Evolutionary conservation across 306 rosid genomes (phyloP).

Genomic region (Arachis stenosperma): DNA sequence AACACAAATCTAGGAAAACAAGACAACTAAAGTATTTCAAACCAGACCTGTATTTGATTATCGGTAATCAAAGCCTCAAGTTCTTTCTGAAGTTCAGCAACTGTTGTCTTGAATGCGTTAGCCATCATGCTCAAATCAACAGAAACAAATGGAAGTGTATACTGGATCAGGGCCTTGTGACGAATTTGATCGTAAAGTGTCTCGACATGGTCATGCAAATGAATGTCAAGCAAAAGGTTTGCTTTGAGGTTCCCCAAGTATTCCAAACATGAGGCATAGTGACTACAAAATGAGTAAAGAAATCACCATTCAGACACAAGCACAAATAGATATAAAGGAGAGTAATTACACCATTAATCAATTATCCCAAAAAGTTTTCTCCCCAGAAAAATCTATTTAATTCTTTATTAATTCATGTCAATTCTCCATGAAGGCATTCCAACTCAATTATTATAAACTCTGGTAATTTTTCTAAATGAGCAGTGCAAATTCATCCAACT

Average conservation of each 20-base stretch:
- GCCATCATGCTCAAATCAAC: conserved; percentile 96
- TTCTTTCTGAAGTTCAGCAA: conserved; percentile 91
- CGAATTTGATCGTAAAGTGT: conserved; percentile 94
- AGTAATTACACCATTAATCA: not conserved
- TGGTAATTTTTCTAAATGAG: conserved; percentile 2
- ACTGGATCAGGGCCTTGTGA: conserved; percentile 93
- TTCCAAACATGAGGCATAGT: conserved; percentile 93
- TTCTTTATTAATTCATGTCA: conserved; percentile 15
- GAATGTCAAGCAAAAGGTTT: conserved; percentile 78
- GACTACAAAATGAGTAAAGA: conserved; percentile 62
- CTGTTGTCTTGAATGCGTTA: conserved; percentile 91
- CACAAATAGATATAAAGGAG: not conserved
- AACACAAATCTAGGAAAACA: conserved; percentile 13
- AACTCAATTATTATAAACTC: conserved; percentile 2
- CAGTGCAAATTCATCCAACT: conserved; percentile 7
- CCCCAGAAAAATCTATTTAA: conserved; percentile 9
- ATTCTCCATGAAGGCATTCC: conserved; percentile 19
- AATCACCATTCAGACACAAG: not conserved
- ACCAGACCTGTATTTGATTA: conserved; percentile 89
- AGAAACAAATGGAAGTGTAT: conserved; percentile 91
- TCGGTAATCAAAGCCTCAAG: conserved; percentile 95
- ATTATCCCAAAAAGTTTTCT: not conserved
- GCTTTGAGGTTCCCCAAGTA: conserved; percentile 96
- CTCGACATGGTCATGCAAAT: conserved; percentile 94
- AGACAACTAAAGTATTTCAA: conserved; percentile 26